Evolutionary conservation across 2,329 filamentous ascomycete genomes (phyloP).

Genomic region (Phialophora tarda): DNA sequence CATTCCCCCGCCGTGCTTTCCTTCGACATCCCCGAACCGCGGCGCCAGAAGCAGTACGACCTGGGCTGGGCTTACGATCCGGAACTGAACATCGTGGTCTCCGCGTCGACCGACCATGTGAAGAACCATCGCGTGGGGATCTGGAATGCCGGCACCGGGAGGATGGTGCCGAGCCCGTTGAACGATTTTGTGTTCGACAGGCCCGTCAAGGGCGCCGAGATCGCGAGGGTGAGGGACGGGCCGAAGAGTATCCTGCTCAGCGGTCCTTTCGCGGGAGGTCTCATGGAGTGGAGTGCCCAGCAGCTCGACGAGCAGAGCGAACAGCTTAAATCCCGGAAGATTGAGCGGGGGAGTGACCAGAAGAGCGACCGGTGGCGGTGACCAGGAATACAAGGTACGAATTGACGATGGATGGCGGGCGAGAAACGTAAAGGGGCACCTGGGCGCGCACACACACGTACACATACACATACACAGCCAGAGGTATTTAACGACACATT

Average conservation of each 20-base stretch:
- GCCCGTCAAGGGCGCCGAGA: slow-evolving; percentile 23
- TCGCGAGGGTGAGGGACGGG: slow-evolving; percentile 30
- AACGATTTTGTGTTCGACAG: slow-evolving; percentile 21
- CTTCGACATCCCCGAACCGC: slow-evolving; percentile 24
- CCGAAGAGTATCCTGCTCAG: slow-evolving; percentile 33
- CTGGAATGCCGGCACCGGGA: slow-evolving; percentile 32
- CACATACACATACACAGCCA: too few species aligned
- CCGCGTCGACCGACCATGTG: slow-evolving; percentile 27
- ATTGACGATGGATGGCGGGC: too few species aligned
- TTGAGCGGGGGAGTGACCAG: not conserved
- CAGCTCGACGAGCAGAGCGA: not conserved
- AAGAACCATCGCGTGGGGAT: slow-evolving; percentile 27
- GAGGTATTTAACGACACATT: too few species aligned
- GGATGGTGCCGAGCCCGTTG: slow-evolving; percentile 27
- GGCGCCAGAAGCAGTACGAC: slow-evolving; percentile 26
- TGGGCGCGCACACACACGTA: too few species aligned
- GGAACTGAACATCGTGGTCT: slow-evolving; percentile 33
- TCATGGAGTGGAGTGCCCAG: slow-evolving; percentile 29
- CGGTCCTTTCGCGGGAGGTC: not conserved
- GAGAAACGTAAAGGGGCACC: too few species aligned
- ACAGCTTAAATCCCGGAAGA: too few species aligned
- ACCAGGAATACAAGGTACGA: too few species aligned
- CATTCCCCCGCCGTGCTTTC: slow-evolving; percentile 12
- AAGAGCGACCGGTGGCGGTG: too few species aligned
- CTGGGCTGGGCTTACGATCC: slow-evolving; percentile 36